Percentiles rank a stretch among this genome's conserved stretches.
phyloP scores from a whole-genome alignment of 192 early-diverging fungal species.

The Lobosporangium transversale region DNA sequence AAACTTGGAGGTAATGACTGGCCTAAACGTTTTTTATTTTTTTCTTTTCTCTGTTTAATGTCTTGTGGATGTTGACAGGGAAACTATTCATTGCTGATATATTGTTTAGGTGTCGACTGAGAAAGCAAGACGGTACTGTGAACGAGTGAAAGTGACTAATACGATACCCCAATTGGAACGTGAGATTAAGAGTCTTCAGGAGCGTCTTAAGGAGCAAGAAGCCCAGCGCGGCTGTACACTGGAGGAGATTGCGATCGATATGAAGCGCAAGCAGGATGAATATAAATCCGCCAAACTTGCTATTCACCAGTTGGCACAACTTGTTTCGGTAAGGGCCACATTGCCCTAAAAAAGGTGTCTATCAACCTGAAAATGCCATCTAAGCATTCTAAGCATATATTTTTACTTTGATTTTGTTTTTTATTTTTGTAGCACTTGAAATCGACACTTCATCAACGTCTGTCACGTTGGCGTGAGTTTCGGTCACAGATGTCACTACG shows the following conservation, averaged over 20 bases:
- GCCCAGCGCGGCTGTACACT: conserved; percentile 59
- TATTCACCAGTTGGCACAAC: conserved; percentile 57
- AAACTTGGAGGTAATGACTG: conserved; percentile 45
- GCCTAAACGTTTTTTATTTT: background rate
- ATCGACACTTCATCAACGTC: conserved; percentile 7
- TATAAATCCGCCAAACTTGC: conserved; percentile 67
- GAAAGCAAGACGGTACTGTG: conserved; percentile 66
- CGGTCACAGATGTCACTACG: conserved; percentile 77
- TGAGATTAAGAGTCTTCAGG: conserved; percentile 63
- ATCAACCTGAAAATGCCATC: too few species aligned
- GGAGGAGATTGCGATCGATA: conserved; percentile 70
- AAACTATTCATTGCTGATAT: background rate
- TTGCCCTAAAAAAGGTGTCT: too few species aligned
- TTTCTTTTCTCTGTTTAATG: background rate
- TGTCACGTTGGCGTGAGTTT: conserved; percentile 72
- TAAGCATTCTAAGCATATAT: too few species aligned
- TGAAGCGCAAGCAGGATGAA: conserved; percentile 54
- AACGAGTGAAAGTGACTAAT: conserved; percentile 68
- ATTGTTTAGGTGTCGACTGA: conserved; percentile 52
- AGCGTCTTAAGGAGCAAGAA: conserved; percentile 66
- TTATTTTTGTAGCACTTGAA: conserved; percentile 18
- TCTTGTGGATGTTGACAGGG: background rate
- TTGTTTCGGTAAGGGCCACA: conserved; percentile 58
- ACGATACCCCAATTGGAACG: conserved; percentile 64
- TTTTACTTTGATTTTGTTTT: too few species aligned